Evolutionary conservation across 768 basidiomycete species (phyloP).

Genomic region (Agrocybe chaxingu): DNA sequence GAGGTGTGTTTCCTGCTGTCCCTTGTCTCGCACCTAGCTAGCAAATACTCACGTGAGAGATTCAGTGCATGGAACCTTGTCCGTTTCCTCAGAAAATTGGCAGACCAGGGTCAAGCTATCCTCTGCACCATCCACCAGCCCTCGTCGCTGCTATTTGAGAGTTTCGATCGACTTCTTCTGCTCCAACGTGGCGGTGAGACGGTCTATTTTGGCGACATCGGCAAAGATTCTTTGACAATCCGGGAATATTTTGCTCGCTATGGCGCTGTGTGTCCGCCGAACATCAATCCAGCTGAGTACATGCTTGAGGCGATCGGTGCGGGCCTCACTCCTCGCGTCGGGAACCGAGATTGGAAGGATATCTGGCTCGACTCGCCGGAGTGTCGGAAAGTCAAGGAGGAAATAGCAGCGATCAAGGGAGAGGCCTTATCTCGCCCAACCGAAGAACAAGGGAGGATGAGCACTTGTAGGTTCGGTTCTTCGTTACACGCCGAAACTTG

Average conservation of each 20-base stretch:
- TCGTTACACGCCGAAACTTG: background rate
- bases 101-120: conserved; percentile 84
- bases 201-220: conserved; percentile 93
- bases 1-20: conserved; percentile 22
- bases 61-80: conserved; percentile 79
- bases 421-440: conserved; percentile 42
- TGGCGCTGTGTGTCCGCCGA: conserved; percentile 71
- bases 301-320: conserved; percentile 89
- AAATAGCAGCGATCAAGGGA: conserved; percentile 46
- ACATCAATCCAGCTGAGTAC: conserved; percentile 78
- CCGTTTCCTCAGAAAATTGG: conserved; percentile 79
- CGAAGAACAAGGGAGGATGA: conserved; percentile 35
- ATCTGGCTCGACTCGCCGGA: conserved; percentile 79
- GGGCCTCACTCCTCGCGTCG: conserved; percentile 67
- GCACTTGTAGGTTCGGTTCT: conserved; percentile 39
- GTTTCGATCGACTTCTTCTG: conserved; percentile 71
- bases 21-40: background rate
- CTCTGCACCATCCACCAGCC: conserved; percentile 91
- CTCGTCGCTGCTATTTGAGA: conserved; percentile 81
- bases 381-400: conserved; percentile 32
- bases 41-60: conserved; percentile 42
- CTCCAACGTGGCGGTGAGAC: conserved; percentile 82
- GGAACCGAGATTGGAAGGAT: conserved; percentile 82
- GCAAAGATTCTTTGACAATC: conserved; percentile 63
- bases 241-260: conserved; percentile 73